Evolutionary conservation across 352 stramenopile genomes (phyloP).

Genomic region (Phytopythium chamaehyphon): DNA sequence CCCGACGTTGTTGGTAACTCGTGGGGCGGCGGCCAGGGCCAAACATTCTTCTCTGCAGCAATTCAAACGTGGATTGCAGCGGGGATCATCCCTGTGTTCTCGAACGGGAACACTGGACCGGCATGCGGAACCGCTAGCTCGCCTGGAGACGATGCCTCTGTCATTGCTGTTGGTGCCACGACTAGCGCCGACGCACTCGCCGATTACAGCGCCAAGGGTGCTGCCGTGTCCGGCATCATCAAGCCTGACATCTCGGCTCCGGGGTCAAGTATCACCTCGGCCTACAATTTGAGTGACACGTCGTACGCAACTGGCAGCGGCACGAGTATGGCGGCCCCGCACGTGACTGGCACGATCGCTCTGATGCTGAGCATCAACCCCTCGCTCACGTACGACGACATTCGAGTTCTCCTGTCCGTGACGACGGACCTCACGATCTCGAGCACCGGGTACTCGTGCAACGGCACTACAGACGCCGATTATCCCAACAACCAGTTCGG

Average conservation of each 20-base stretch:
- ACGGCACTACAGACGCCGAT: conserved; percentile 23
- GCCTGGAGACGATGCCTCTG: conserved; percentile 12
- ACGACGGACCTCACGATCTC: conserved; percentile 10
- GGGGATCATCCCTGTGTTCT: conserved; percentile 23
- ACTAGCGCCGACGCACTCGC: conserved; percentile 11
- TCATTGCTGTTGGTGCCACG: conserved; percentile 22
- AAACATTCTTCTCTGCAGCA: conserved; percentile 8
- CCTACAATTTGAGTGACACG: conserved; percentile 2
- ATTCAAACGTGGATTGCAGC: conserved; percentile 17
- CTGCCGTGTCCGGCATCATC: conserved; percentile 4
- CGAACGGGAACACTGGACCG: conserved; percentile 13
- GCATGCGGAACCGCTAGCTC: conserved; percentile 8
- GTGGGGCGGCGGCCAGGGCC: conserved; percentile 9
- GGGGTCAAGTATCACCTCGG: conserved; percentile 9
- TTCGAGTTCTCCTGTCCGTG: conserved; percentile 9
- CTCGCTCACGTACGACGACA: conserved; percentile 12
- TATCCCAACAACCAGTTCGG: conserved; percentile 63
- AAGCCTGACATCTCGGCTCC: conserved; percentile 18
- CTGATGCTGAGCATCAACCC: conserved; percentile 16
- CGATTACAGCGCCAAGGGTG: conserved; percentile 14
- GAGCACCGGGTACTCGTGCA: conserved; percentile 18
- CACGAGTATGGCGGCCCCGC: conserved; percentile 14
- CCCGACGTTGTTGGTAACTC: conserved; percentile 16
- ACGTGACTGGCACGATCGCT: conserved; percentile 11
- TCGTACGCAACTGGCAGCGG: conserved; percentile 5